Evolutionary conservation across 108 stramenopile species (phyloP), one percentile per base, ranked within the genome.

Genomic region (Pseudonitzschia delicatissima): DNA sequence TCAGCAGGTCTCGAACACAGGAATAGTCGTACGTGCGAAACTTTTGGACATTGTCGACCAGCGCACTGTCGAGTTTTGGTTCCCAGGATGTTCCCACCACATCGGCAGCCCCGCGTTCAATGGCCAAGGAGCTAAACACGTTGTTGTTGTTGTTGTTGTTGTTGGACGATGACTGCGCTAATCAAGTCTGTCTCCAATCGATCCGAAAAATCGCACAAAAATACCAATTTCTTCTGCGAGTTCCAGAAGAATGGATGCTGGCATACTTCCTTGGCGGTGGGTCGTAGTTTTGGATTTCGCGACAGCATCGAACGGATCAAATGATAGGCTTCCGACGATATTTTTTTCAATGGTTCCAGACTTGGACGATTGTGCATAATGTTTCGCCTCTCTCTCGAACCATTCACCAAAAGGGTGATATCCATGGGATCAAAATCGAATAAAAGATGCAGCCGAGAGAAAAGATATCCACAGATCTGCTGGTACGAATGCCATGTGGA

Each of bases 391-490:
- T 1, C 97, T 80, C 72, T 98, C 97, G 71, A 85, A 96, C 91
- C 93, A 96, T 67, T 95, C 90, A 57, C 96, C 97, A 67, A 96
- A 98, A 15, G 97, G 96, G 76, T 98, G 97, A 23, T 78, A 79
- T 11, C 93, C 94, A 26, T n/a, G 92, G 94, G 21, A 93, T 64
- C 23, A 97, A 61, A 7, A 90, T 87, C 49, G 90, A 93, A 68
- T 93, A 89, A 60, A 96, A 96, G 17, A 98, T 92, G 68, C 97
- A 98, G n/a, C 97, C 97, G 8, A 98, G 83, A 26, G 93, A 91
- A 64, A 97, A 98, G 27, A 98, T 88, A 67, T 98, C 97, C 17
- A 90, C 91, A 64, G 94, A 90, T 45, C 96, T 87, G 64, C 87
- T 94, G 2, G 87, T 89, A 28, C 90, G 74, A 29, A 57, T 64